Evolutionary conservation across 1,284 basidiomycete species (phyloP), one percentile per base, ranked within the genome.

Genomic region (Pholiota adiposa): DNA sequence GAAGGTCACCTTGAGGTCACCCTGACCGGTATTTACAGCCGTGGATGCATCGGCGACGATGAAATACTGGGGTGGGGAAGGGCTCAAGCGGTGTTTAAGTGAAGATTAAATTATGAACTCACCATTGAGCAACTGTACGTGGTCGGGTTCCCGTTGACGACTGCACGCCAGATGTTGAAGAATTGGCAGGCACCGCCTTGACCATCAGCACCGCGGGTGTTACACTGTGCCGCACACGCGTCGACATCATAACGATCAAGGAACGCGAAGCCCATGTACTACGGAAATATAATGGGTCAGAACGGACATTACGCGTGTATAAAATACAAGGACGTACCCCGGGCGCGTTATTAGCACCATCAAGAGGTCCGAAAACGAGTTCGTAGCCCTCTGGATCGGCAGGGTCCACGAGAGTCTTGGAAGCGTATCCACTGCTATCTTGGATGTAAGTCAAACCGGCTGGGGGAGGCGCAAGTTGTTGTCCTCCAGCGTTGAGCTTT

Each of bases 91-190:
- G 12, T 23, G 40, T n/a, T 29, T 38, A 16, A 9, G 27, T 21
- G 33, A 36, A 4, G 27, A 43, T 19, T 41, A 33, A 12, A 14
- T 36, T 21, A 44, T 18, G 18, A 21, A 67, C 75, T 54, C 51
- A 78, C 78, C 73, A 79, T 74, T 62, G 73, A 74, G 69, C 78
- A 80, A 27, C 74, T 75, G 66, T 79, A 78, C 0, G 78, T 78
- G 1, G 76, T 78, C 1, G 78, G 77, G 16, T 65, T 58, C 16
- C 77, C 78, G 51, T 75, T 67, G 1, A 79, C 75, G 25, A 79
- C 69, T 12, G 78, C 78, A 49, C 77, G 76, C 78, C 78, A 80
- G 68, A 80, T 79, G 61, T 80, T 80, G 68, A 80, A 78, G 70
- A 73, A 79, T 51, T 75, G 72, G 66, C 78, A 80, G 9, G 73